Base-by-base conservation (phyloP, 2,329 filamentous ascomycete genomes). In the Fusarium citri region DNA sequence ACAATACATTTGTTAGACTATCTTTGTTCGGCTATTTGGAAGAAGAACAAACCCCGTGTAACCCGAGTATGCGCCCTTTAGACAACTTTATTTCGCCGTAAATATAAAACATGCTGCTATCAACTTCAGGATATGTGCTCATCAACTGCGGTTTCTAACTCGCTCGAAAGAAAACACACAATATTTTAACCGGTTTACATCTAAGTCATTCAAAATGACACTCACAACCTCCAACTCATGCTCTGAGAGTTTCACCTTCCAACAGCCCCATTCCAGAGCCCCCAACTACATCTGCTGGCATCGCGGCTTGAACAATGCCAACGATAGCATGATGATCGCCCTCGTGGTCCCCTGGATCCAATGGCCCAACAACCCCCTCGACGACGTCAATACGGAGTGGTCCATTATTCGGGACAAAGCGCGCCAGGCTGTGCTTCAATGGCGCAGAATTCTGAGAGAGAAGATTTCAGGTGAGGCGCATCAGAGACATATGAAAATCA, bases 281-380 rank as follows among this genome's bases (percentile, higher is more conserved):
- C 12, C 28, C 6, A 28, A 59, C 31, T 67, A 43, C 34, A 42
- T 70, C 42, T 60, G 67, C 47, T 55, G 28, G 42, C 30, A 46
- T 7, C 40, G 67, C 22, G 26, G 42, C n/a, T 51, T 69, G 15
- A 63, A 68, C 53, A 40, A 48, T 20, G 4, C 12, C n/a, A 69
- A 70, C 20, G 11, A 18, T 5, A 45, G 70, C 42, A 56, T 50
- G 34, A 31, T 64, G 25, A 43, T 68, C 23, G 42, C 42, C 18
- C 48, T 70, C 1, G 25, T 26, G 22, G 28, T 71, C 8, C 67
- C 67, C 2, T 71, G 67, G 63, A 56, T 70, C 31, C 54, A 50
- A 37, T 70, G 62, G 66, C 62, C 67, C 37, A 55, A 54, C 26
- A 15, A 43, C n/a, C 62, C 63, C 1, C 28, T 59, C 5, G 22